These are phyloP conservation scores for Pseudogymnoascus pannorum DNA, from an alignment of 2,329 filamentous ascomycete genomes.

Conservation along the genomic window DNA sequence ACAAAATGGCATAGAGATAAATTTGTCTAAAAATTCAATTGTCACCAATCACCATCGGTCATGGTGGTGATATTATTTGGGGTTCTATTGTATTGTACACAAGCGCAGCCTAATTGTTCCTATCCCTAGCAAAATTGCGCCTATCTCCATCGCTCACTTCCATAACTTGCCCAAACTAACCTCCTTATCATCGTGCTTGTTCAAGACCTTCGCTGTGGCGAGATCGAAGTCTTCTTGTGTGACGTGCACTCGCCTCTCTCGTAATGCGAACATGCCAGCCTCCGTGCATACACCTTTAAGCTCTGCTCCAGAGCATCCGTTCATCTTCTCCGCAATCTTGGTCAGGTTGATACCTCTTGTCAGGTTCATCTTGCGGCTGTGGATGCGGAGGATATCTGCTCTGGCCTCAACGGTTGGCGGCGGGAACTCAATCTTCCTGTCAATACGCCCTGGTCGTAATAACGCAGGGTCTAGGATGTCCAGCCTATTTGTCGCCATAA, in stretches of 20 bases:
- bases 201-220: constrained; percentile 96
- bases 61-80: not conserved
- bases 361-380: constrained; percentile 97
- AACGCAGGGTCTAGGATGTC: constrained; percentile 95
- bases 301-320: constrained; percentile 94
- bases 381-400: constrained; percentile 95
- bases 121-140: constrained; percentile 2
- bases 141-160: constrained; percentile 45
- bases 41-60: not conserved
- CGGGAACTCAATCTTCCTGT: constrained; percentile 98
- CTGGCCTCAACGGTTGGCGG: constrained; percentile 92
- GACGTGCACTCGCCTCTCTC: constrained; percentile 92
- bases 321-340: constrained; percentile 99
- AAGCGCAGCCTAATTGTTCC: constrained; percentile 4
- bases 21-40: not conserved
- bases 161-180: constrained; percentile 82
- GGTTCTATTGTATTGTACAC: constrained; percentile 9
- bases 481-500: constrained; percentile 98
- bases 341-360: constrained; percentile 94
- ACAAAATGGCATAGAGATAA: not conserved
- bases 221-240: constrained; percentile 99
- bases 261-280: constrained; percentile 94
- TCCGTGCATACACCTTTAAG: constrained; percentile 98
- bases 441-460: constrained; percentile 91
- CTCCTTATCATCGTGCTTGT: constrained; percentile 99